Base-by-base conservation (phyloP, 768 basidiomycete species). In the Trametes meyenii region DNA sequence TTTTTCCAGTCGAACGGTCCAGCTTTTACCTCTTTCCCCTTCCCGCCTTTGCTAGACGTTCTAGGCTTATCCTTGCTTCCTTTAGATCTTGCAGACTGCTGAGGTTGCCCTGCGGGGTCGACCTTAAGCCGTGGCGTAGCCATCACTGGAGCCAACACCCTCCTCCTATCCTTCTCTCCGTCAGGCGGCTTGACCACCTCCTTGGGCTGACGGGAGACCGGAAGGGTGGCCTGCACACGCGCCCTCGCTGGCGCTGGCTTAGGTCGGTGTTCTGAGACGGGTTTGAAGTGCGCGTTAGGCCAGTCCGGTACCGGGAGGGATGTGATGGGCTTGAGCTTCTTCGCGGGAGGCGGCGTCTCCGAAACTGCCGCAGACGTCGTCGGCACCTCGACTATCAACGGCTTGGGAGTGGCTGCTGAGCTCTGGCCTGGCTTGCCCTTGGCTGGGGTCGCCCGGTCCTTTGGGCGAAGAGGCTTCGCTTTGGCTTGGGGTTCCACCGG, bases 301-400 rank as follows among this genome's bases (percentile, higher is more conserved):
- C 58, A 64, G 33, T 55, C 52, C n/a, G 62, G 62, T 1, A 64
- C 58, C 0, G 53, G 46, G 3, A 64, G 50, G 11, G 46, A 23
- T 16, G 49, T 54, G 50, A 64, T 60, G 14, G 62, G 62, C 53
- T 52, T 59, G 48, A 64, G 53, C 49, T 60, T 64, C 58, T 64
- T 64, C 42, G 53, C 14, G 17, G 55, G 55, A 2, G 42, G 55
- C 19, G 61, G 26, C 5, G 57, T 39, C 6, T 29, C 45, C 17
- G 17, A 8, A 11, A 19, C 10, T 42, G 11, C 14, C 4, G 40
- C 13, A 13, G 40, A 14, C 4, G 40, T 42, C 4, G 40, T 42
- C 4, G 40, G 13, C 40, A 4, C n/a, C 40, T 42, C 40, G 11
- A 12, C 13, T 42, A 4, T 12, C 11, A 12, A 14, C 13, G 40